Base-by-base conservation (phyloP, 768 basidiomycete species). In the Lactifluus subvellereus region DNA sequence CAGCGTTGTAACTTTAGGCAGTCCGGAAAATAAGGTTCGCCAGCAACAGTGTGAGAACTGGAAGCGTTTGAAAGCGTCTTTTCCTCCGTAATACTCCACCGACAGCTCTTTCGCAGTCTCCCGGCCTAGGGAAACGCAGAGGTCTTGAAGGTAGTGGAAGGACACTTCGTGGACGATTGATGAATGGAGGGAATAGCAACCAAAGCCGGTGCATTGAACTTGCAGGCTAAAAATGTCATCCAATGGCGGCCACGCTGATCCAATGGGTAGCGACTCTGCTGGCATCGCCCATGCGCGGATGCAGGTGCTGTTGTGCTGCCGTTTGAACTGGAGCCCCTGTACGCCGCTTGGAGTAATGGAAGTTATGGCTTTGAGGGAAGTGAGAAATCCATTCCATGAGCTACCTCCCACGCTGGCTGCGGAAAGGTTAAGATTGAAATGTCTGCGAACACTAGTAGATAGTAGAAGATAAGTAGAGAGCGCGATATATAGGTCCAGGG, bases 91-190 rank as follows among this genome's bases (percentile, higher is more conserved):
- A 22, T 42, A 50, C 37, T 59, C 57, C 37, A 59, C 57, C 27
- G 57, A 49, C 37, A 59, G 18, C 8, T 37, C 49, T 37, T 13
- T 51, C 22, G 45, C 57, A 16, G 57, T 59, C 22, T 59, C 57
- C 37, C 48, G 49, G 10, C 57, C 57, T 51, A 59, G 37, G 11
- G 37, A 18, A 10, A 59, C 57, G 27, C 57, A 49, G 37, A 59
- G 38, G 18, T 59, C 48, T 42, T 59, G 57, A n/a, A 59, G 57
- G 37, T 37, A 37, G 57, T 59, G 57, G 30, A 59, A 59, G 22
- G 48, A 32, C 13, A 33, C n/a, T 20, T 59, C 47, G 11, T 51
- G 47, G 16, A 33, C 22, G 37, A 16, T 7, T 20, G n/a, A 20
- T 18, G 56, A 22, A 20, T 51, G 35, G 14, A 18, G 16, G 37